Conservation (phyloP, 192 early-diverging fungal species). For the Umbelopsis vinacea region DNA sequence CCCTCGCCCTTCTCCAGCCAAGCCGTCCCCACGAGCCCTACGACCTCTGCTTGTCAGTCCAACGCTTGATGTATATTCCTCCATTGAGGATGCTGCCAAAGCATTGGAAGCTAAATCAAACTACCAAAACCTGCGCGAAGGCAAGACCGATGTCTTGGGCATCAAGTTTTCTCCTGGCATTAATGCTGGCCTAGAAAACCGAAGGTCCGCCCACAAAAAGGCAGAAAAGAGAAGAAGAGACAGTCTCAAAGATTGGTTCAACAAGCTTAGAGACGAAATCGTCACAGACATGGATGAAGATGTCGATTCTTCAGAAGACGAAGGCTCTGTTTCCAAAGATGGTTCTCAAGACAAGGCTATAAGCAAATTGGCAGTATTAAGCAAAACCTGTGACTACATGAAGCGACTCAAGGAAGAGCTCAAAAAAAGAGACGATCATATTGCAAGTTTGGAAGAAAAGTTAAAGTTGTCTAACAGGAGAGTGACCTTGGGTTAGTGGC, state of each 20-base stretch:
- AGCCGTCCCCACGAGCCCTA: conserved; percentile 32
- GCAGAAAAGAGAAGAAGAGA: conserved; percentile 97
- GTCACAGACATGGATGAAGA: conserved; percentile 48
- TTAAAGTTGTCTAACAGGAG: neutral
- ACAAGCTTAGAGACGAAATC: conserved; percentile 71
- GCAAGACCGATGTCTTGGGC: conserved; percentile 78
- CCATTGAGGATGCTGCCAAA: conserved; percentile 37
- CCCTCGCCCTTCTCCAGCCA: neutral
- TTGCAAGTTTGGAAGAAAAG: neutral
- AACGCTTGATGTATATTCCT: conserved; percentile 29
- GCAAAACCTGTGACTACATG: conserved; percentile 13
- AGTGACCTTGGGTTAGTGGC: neutral
- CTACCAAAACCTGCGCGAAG: conserved; percentile 88
- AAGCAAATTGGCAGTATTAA: conserved; percentile 6
- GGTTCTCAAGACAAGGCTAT: conserved; percentile 3
- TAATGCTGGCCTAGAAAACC: conserved; percentile 76
- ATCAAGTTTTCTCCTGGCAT: conserved; percentile 78
- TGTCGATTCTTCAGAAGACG: neutral
- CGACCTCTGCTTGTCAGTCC: conserved; percentile 52
- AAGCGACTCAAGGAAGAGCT: conserved; percentile 6
- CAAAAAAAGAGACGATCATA: conserved; percentile 2
- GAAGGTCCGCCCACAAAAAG: conserved; percentile 89
- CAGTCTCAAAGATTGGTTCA: conserved; percentile 89
- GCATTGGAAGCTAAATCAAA: conserved; percentile 63
- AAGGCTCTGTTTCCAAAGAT: neutral